Conservation (phyloP, 495 filamentous ascomycete genomes). For the Annulohypoxylon stygium region DNA sequence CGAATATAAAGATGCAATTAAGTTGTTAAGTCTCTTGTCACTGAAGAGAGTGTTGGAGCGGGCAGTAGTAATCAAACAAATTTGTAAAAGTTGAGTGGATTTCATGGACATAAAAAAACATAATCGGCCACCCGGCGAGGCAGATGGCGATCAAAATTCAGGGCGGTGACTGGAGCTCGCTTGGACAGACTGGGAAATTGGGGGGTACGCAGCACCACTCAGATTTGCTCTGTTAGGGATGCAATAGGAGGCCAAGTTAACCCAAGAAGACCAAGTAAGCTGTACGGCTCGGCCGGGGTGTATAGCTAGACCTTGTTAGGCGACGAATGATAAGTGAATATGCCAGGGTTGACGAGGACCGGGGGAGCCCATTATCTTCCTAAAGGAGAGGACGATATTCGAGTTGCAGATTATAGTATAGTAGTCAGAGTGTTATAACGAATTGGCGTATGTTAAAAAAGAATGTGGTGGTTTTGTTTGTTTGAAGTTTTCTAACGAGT, state of each 20-base stretch:
- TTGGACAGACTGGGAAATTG: slow-evolving; percentile 46
- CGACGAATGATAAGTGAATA: slow-evolving; percentile 48
- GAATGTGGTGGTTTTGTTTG: slow-evolving; percentile 4
- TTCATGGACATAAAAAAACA: slow-evolving; percentile 51
- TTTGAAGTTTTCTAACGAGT: slow-evolving; percentile 10
- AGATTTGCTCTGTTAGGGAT: slow-evolving; percentile 37
- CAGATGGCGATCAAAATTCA: slow-evolving; percentile 50
- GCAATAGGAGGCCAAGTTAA: slow-evolving; percentile 38
- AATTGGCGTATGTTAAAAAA: neutral
- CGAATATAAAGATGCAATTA: slow-evolving; percentile 45
- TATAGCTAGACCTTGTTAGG: slow-evolving; percentile 39
- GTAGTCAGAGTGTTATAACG: neutral
- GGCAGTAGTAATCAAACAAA: slow-evolving; percentile 47
- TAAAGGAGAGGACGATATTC: slow-evolving; percentile 22
- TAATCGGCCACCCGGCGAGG: slow-evolving; percentile 44
- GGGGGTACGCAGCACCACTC: slow-evolving; percentile 47
- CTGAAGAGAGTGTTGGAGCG: slow-evolving; percentile 45
- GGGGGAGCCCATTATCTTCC: slow-evolving; percentile 39
- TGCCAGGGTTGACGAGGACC: slow-evolving; percentile 38
- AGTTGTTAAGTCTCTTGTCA: slow-evolving; percentile 41
- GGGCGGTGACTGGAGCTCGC: slow-evolving; percentile 48
- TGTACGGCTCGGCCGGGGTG: slow-evolving; percentile 37
- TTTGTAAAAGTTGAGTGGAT: slow-evolving; percentile 49
- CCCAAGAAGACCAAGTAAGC: neutral
- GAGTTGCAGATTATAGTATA: neutral